Evolutionary conservation across 2,329 filamentous ascomycete species (phyloP), one percentile per base, ranked within the genome.

Genomic region (Kalaharituber pfeilii): DNA sequence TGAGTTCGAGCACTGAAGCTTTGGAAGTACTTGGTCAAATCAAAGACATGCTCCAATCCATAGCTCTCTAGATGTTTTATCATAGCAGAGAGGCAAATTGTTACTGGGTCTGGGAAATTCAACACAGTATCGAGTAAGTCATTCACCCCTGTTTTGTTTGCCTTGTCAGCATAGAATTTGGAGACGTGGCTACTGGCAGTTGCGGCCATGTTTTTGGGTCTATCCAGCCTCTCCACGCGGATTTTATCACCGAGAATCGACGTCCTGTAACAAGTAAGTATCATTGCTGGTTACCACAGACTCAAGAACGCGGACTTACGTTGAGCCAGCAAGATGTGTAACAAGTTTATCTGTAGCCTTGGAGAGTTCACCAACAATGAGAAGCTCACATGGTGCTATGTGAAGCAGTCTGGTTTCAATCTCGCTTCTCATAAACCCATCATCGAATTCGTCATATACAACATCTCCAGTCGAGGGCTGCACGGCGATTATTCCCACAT

Each of bases 381-480:
- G 74, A 58, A 98, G 86, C 67, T 98, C 91, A 69, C 88, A 94
- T 0, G 91, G 91, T 0, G 89, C 86, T 60, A 98, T 94, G 66
- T 98, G 91, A 27, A 98, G 72, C 25, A 98, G 71, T n/a, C 91
- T 75, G 0, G 91, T 98, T 70, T 98, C 91, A 29, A 98, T 84
- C 66, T 98, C 91, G 63, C 82, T 87, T 50, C 91, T 77, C 89
- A 98, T 94, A 69, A 96, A 96, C 1, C 89, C 87, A 65, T 98
- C 91, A 62, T 96, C 86, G 63, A 98, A 98, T 56, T 82, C 81
- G 65, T 98, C 91, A 64, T 95, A 93, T 54, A 96, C 83, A 62
- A 98, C 86, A 67, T 96, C 89, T 54, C 91, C 91, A 0, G 91
- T 98, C 1, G 86, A 84, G 7, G 91, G 91, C 64, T 98, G 91